Evolutionary conservation across 257 asterid species (phyloP).

Genomic region (Vinca minor): DNA sequence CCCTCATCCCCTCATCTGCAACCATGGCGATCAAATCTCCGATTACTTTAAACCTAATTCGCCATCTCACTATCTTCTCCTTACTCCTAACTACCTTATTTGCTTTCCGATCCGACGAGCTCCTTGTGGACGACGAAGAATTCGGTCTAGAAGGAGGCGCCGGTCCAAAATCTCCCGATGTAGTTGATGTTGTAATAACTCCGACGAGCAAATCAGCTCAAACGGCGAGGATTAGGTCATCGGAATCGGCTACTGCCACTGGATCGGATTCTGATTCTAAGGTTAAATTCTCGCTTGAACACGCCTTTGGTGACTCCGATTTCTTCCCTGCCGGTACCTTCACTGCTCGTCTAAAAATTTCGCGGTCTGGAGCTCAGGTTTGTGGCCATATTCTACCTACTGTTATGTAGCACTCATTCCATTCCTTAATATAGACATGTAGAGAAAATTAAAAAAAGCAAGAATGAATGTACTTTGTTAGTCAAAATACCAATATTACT

Average conservation of each 20-base stretch:
- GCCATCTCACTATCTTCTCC: slow-evolving; percentile 17
- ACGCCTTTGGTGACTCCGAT: slow-evolving; percentile 83
- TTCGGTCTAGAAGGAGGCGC: slow-evolving; percentile 70
- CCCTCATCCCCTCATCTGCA: not conserved
- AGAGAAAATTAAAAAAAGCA: too few species aligned
- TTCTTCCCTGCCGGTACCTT: slow-evolving; percentile 83
- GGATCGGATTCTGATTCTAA: slow-evolving; percentile 73
- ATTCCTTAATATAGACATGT: too few species aligned
- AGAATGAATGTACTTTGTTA: too few species aligned
- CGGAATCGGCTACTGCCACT: slow-evolving; percentile 35
- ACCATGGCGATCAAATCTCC: slow-evolving; percentile 22
- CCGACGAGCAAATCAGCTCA: slow-evolving; percentile 28
- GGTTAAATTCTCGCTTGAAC: slow-evolving; percentile 72
- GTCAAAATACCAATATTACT: too few species aligned
- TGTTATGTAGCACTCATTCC: too few species aligned
- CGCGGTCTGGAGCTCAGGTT: slow-evolving; percentile 79
- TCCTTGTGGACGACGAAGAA: slow-evolving; percentile 75
- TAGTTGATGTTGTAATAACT: slow-evolving; percentile 11
- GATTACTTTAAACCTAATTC: slow-evolving; percentile 1
- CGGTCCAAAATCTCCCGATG: slow-evolving; percentile 27
- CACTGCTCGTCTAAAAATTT: slow-evolving; percentile 79
- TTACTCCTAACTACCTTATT: slow-evolving; percentile 24
- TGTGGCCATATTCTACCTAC: not conserved
- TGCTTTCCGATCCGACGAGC: slow-evolving; percentile 87
- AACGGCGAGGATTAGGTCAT: slow-evolving; percentile 34